phyloP scores from a whole-genome alignment of 139 green algal species.

The Picochlorum sp. region DNA sequence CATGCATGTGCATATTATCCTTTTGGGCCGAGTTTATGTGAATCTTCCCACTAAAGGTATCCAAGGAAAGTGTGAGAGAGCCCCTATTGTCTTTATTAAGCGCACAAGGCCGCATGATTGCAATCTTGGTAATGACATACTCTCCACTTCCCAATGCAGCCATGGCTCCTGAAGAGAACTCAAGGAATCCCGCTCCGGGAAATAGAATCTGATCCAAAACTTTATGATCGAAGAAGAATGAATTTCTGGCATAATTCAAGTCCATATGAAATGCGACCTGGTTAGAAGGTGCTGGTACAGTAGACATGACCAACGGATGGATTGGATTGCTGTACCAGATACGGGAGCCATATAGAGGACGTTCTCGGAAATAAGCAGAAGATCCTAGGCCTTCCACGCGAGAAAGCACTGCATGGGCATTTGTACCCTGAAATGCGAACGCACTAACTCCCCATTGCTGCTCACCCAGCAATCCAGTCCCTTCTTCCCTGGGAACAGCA shows the following conservation, averaged over 20 bases:
- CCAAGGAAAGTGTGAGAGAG: not conserved
- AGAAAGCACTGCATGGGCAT: conserved; percentile 53
- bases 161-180: not conserved
- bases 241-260: not conserved
- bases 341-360: not conserved
- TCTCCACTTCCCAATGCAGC: not conserved
- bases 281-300: not conserved
- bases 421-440: conserved; percentile 79
- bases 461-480: not conserved
- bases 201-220: conserved; percentile 17
- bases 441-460: conserved; percentile 43
- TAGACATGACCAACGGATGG: conserved; percentile 1
- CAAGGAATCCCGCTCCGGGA: conserved; percentile 25
- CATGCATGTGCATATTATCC: no score
- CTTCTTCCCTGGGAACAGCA: conserved; percentile 20
- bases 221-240: conserved; percentile 35
- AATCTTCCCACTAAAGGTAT: not conserved
- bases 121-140: not conserved
- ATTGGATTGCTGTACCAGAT: not conserved
- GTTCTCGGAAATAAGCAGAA: not conserved
- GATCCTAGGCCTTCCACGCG: not conserved
- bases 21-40: not conserved
- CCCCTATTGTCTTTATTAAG: not conserved
- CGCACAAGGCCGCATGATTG: not conserved
- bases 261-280: not conserved